Base-by-base conservation (phyloP, 2,329 filamentous ascomycete genomes). In the Ophiosphaerella korrae region DNA sequence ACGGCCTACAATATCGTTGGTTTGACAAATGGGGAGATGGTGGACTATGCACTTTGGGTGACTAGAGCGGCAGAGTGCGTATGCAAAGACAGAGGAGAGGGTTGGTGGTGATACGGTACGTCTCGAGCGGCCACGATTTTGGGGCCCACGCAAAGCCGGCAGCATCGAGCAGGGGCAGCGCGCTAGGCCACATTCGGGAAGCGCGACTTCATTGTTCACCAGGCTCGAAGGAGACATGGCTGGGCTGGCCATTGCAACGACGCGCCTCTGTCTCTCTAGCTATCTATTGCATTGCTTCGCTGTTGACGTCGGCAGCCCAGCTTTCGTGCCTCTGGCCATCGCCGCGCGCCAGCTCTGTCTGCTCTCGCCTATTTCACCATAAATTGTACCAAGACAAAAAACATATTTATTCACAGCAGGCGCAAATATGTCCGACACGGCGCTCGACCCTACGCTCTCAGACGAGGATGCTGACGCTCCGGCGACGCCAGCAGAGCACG, bases 391-490 rank as follows among this genome's bases (percentile, higher is more conserved):
- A 21, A 21, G 18, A 21, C 18, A 21, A 21, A 21, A 21, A 21
- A 21, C 18, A 21, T 4, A 21, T 3, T 4, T 21, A 37, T 33
- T 32, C 5, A 31, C 32, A 46, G 21, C 34, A 35, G 44, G 26
- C 37, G 38, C 42, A 29, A 31, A 61, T 52, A 77, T 78, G 75
- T 74, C 74, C 40, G 72, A 66, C 51, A 68, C 71, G 31, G 64
- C 57, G 33, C 56, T 71, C 41, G 71, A 66, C 45, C 70, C 72
- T 13, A 51, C 65, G 47, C 60, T 73, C 45, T 70, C 68, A 52
- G 68, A 71, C 46, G 67, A 75, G 23, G 66, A 67, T 13, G 62
- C 73, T 44, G 70, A 68, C 13, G 68, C 60, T 52, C 64, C 64
- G 8, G 64, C 70, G 5, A 62, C 67, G 12, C 64, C 67, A 14